phyloP scores from a whole-genome alignment of 1,139 yeast genomes.

The Nadsonia commutata region DNA sequence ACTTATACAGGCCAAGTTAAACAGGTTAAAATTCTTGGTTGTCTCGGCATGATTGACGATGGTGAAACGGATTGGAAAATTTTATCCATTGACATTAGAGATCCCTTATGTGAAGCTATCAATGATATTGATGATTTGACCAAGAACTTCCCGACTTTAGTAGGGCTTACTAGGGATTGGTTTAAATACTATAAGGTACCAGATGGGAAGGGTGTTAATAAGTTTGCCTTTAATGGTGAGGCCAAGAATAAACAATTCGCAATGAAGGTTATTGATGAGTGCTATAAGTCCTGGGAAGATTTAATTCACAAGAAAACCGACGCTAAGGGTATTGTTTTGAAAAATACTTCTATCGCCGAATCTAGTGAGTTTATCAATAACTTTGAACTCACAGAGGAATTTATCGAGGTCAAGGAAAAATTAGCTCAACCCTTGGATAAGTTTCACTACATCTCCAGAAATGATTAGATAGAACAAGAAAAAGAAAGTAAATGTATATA shows the following conservation, averaged over 20 bases:
- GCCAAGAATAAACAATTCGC: constrained; percentile 65
- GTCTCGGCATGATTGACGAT: constrained; percentile 77
- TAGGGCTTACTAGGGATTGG: constrained; percentile 80
- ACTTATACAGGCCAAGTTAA: constrained; percentile 51
- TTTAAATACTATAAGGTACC: constrained; percentile 82
- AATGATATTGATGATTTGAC: constrained; percentile 67
- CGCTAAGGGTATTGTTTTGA: constrained; percentile 33
- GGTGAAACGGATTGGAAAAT: constrained; percentile 94
- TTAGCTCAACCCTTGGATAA: background rate
- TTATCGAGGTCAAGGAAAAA: background rate
- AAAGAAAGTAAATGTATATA: no score
- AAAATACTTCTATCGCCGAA: constrained; percentile 57
- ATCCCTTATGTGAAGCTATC: constrained; percentile 60
- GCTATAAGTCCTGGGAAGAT: constrained; percentile 57
- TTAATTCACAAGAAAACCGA: constrained; percentile 39
- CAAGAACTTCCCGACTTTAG: constrained; percentile 61
- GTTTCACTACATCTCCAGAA: background rate
- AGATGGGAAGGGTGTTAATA: constrained; percentile 79
- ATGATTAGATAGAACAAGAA: no score
- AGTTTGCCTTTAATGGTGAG: constrained; percentile 73
- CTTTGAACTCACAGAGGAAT: background rate
- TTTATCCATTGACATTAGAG: constrained; percentile 58
- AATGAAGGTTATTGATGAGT: constrained; percentile 52
- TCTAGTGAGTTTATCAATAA: constrained; percentile 23
- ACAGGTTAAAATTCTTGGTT: constrained; percentile 73